Evolutionary conservation across 208 protist species (phyloP), one percentile per base, ranked within the genome.

Genomic region (Novymonas esmeraldas): DNA sequence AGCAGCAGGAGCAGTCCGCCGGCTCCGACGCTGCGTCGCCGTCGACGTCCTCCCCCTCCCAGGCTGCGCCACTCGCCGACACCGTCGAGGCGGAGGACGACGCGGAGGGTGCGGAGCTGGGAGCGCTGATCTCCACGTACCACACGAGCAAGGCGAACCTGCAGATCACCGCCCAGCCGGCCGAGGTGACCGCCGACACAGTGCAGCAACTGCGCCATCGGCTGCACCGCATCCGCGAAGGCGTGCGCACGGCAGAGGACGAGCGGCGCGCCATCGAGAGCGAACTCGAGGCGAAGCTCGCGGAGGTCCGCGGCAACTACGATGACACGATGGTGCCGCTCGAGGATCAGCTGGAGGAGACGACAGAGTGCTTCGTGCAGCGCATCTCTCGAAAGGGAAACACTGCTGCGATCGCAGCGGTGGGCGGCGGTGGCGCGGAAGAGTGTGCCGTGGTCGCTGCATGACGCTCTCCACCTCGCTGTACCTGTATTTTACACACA

Each of bases 261-360:
- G 64, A 78, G 57, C 50, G 87, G 50, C 44, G 34, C 6, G 64
- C 41, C 13, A 49, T 89, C 11, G 64, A 89, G 48, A n/a, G 52
- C 10, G 54, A 83, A 36, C 71, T 82, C 50, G 18, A 63, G 1
- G 59, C 18, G 10, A 80, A 82, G 51, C 36, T 89, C 14, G 34
- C 67, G 11, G 79, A 86, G 44, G 75, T 94, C 29, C 84, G 77
- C 11, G 61, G 68, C 26, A 82, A 83, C 71, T 94, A 94, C 61
- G 89, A 94, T 64, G 75, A 70, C 45, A 90, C 89, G 10, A 94
- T 94, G 89, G 70, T 90, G 56, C 75, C 89, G 13, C 67, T 94
- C 26, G 70, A 94, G 42, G 82, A 89, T 33, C 65, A 78, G 52
- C 68, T 94, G 11, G 88, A 91, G 63, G 71, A 78, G 16, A 64